These are phyloP conservation scores for Coemansia sp. DNA, from an alignment of 192 early-diverging fungal genomes.

Conservation along the genomic window DNA sequence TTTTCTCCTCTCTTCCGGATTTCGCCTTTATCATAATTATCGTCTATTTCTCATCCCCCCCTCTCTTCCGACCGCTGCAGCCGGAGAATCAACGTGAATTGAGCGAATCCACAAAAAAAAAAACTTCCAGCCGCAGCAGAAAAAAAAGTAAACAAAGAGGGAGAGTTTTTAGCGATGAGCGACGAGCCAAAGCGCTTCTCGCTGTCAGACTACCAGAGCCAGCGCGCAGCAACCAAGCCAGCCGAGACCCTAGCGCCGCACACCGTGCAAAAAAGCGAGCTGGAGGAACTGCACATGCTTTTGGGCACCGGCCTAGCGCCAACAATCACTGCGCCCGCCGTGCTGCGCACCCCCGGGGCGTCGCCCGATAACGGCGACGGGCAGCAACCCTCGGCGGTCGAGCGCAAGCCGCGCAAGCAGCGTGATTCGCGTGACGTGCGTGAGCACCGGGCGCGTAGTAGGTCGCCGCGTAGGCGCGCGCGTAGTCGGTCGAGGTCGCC, in stretches of 20 bases:
- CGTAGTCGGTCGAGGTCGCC: slow-evolving; percentile 3
- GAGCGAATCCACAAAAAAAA: too few species aligned
- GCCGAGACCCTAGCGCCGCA: slow-evolving; percentile 11
- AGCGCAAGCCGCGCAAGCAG: slow-evolving; percentile 7
- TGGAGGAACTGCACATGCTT: slow-evolving; percentile 53
- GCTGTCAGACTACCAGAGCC: slow-evolving; percentile 51
- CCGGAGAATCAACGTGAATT: too few species aligned
- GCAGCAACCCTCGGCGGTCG: neutral
- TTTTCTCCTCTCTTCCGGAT: too few species aligned
- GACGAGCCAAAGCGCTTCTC: slow-evolving; percentile 53
- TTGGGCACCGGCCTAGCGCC: slow-evolving; percentile 46
- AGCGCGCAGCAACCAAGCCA: slow-evolving; percentile 36
- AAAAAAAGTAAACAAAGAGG: too few species aligned
- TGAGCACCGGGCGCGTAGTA: slow-evolving; percentile 23
- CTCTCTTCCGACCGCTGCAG: too few species aligned
- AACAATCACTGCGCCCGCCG: neutral
- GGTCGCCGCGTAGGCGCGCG: slow-evolving; percentile 14
- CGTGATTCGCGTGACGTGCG: slow-evolving; percentile 10
- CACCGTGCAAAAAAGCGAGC: slow-evolving; percentile 44
- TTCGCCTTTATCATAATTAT: too few species aligned
- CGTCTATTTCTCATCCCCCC: too few species aligned
- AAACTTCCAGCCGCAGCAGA: too few species aligned
- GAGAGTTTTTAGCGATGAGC: slow-evolving; percentile 27
- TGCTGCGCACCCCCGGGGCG: slow-evolving; percentile 44
- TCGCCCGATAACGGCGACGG: slow-evolving; percentile 25